phyloP scores from a whole-genome alignment of 495 filamentous ascomycete species.

The Penicillium dipodomyicola region DNA sequence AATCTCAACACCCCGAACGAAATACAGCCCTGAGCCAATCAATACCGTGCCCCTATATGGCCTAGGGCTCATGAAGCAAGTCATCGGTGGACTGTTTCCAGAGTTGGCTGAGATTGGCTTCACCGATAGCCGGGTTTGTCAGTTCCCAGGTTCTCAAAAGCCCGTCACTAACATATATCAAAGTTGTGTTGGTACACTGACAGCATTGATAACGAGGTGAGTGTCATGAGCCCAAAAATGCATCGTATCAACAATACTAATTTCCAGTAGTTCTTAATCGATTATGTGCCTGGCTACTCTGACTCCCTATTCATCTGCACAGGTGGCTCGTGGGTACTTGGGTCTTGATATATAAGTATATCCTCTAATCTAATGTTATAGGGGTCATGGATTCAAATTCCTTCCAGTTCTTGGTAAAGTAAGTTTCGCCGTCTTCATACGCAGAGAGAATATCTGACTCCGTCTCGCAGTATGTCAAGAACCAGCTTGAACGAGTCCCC shows the following conservation, averaged over 20 bases:
- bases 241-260: not conserved
- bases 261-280: slow-evolving; percentile 14
- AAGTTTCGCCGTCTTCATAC: not conserved
- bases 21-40: slow-evolving; percentile 20
- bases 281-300: slow-evolving; percentile 19
- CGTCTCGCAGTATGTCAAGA: slow-evolving; percentile 17
- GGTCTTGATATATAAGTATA: not conserved
- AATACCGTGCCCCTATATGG: slow-evolving; percentile 20
- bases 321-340: slow-evolving; percentile 19
- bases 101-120: slow-evolving; percentile 17
- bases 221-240: not conserved
- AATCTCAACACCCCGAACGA: slow-evolving; percentile 21
- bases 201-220: slow-evolving; percentile 19
- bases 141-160: not conserved
- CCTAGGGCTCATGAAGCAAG: slow-evolving; percentile 18
- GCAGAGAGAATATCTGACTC: not conserved
- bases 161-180: slow-evolving; percentile 3
- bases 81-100: slow-evolving; percentile 18
- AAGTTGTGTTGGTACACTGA: slow-evolving; percentile 22
- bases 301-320: slow-evolving; percentile 17
- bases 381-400: slow-evolving; percentile 21
- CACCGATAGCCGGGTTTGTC: slow-evolving; percentile 16
- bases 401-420: slow-evolving; percentile 22
- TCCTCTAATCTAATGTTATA: not conserved
- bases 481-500: slow-evolving; percentile 17